These are phyloP conservation scores for Penicillium janthinellum DNA, from an alignment of 2,329 filamentous ascomycete genomes.

Conservation along the genomic window DNA sequence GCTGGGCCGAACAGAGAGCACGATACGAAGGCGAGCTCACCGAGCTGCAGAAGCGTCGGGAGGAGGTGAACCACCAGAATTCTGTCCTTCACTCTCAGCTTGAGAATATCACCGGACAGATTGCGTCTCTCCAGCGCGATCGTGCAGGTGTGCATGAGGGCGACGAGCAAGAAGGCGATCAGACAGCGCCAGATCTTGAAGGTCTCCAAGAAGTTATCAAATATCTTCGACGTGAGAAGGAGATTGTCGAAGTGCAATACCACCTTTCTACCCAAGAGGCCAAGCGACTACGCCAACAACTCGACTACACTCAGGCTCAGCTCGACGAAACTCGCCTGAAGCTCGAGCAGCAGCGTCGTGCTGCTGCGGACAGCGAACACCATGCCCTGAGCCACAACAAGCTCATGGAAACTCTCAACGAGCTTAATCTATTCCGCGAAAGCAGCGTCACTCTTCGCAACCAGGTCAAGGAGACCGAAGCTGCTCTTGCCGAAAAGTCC, in stretches of 20 bases:
- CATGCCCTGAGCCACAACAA: slow-evolving; percentile 80
- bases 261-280: slow-evolving; percentile 85
- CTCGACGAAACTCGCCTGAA: slow-evolving; percentile 87
- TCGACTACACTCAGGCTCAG: slow-evolving; percentile 82
- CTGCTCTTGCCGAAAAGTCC: slow-evolving; percentile 73
- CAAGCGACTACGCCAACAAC: slow-evolving; percentile 85
- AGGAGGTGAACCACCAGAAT: slow-evolving; percentile 87
- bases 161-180: slow-evolving; percentile 49
- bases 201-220: slow-evolving; percentile 87
- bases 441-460: slow-evolving; percentile 89
- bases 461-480: slow-evolving; percentile 77
- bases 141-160: slow-evolving; percentile 61
- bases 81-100: slow-evolving; percentile 86
- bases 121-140: slow-evolving; percentile 75
- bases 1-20: slow-evolving; percentile 80
- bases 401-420: slow-evolving; percentile 90
- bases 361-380: slow-evolving; percentile 71
- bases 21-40: slow-evolving; percentile 80
- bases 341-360: slow-evolving; percentile 82
- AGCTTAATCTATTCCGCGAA: slow-evolving; percentile 93
- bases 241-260: slow-evolving; percentile 95
- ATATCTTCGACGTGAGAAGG: slow-evolving; percentile 92
- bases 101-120: slow-evolving; percentile 78
- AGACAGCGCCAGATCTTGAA: slow-evolving; percentile 61
- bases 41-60: slow-evolving; percentile 75